Base-by-base conservation (phyloP, 2,329 filamentous ascomycete species). In the Ophiostoma sp. region DNA sequence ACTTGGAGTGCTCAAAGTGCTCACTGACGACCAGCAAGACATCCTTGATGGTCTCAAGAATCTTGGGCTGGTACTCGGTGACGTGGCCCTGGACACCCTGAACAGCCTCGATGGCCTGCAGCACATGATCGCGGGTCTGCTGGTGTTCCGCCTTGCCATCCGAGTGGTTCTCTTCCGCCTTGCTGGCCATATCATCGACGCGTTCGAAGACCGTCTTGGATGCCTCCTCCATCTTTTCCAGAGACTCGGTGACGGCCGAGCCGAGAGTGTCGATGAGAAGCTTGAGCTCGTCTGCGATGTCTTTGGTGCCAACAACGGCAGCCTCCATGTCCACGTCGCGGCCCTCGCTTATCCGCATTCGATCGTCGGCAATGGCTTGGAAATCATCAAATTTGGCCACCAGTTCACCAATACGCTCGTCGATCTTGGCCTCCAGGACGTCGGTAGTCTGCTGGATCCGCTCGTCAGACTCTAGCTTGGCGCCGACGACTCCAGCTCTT, bases 371-470 rank as follows among this genome's bases (percentile, higher is more conserved):
- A 8, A 89, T 85, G 25, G 87, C 84, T 79, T 97, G 92, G 75
- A 95, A 91, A 75, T 96, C 93, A 72, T 98, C 95, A 79, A 97
- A 97, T 80, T 97, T 98, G 77, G 87, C 85, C 80, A 97, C 89
- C 31, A 99, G 86, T 76, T 94, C 93, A 74, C 88, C 88, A 77
- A 98, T 87, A 78, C 88, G 89, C 78, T 90, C 88, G 48, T 90
- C 89, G 61, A 91, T 83, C 80, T 89, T 90, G 74, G 81, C 80
- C 59, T 85, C 82, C 9, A 91, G 82, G 5, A 80, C 83, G 9
- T 89, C 87, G 25, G 87, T 86, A 0, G 87, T 86, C 74, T 87
- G 82, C 76, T 89, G 86, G 39, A 91, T 90, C 80, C 94, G 94
- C 78, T 94, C 92, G 75, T 97, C 93, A 2, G 91, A 88, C 75